These are phyloP conservation scores for Blakeslea trispora DNA, from an alignment of 371 early-diverging fungal species.

Conservation along the genomic window DNA sequence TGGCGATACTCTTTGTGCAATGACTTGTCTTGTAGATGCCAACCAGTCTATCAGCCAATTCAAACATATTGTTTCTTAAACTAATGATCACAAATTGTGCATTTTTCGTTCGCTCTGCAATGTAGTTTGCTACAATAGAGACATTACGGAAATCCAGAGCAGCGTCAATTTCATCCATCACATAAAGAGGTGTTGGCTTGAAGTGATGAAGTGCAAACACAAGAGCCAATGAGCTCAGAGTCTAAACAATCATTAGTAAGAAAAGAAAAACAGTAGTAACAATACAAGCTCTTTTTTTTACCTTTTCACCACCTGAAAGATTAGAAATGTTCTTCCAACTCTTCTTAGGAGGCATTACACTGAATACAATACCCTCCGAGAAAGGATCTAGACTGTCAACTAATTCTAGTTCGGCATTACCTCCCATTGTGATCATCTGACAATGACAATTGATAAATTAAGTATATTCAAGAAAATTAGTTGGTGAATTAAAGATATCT, in stretches of 20 bases:
- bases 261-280: no score
- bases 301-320: conserved; percentile 99
- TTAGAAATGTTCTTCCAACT: conserved; percentile 99
- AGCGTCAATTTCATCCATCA: conserved; percentile 99
- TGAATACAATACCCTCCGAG: conserved; percentile 98
- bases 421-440: conserved; percentile 98
- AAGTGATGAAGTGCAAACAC: conserved; percentile 99
- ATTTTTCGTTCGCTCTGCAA: conserved; percentile 96
- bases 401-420: conserved; percentile 99
- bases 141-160: conserved; percentile 99
- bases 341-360: conserved; percentile 99
- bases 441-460: neutral
- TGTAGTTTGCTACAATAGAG: conserved; percentile 98
- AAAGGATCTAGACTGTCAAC: conserved; percentile 99
- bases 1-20: conserved; percentile 84
- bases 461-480: no score
- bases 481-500: neutral
- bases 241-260: conserved; percentile 51
- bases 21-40: conserved; percentile 99
- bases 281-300: no score
- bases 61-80: conserved; percentile 99
- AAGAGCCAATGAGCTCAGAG: conserved; percentile 96
- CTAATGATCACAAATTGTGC: conserved; percentile 99
- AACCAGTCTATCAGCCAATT: conserved; percentile 96
- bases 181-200: conserved; percentile 99